phyloP scores from a whole-genome alignment of 352 stramenopile genomes.

The Pythium guiyangense region DNA sequence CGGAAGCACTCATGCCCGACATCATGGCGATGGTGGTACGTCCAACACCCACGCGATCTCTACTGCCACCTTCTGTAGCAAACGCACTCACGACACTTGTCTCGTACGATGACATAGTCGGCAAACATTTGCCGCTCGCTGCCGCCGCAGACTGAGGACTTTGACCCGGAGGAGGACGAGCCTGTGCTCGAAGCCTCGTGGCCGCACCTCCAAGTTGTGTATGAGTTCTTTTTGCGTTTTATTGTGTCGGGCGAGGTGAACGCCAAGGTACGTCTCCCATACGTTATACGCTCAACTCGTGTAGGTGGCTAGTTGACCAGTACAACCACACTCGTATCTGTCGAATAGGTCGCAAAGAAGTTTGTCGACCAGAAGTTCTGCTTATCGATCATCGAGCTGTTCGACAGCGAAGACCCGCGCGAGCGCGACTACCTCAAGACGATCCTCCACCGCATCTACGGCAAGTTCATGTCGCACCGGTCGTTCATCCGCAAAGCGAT shows the following conservation, averaged over 20 bases:
- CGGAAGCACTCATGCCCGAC: constrained; percentile 94
- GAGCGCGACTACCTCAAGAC: constrained; percentile 99
- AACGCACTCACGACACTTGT: not conserved
- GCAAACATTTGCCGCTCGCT: constrained; percentile 95
- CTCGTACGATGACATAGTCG: constrained; percentile 25
- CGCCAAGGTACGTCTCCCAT: constrained; percentile 65
- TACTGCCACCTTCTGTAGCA: too few relatives aligned
- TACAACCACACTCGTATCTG: too few relatives aligned
- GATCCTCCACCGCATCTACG: constrained; percentile 99
- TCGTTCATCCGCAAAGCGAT: constrained; percentile 98
- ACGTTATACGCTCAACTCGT: not conserved
- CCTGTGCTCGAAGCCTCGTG: constrained; percentile 95
- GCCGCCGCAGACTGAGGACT: constrained; percentile 94
- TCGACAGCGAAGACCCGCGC: constrained; percentile 94
- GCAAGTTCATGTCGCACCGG: constrained; percentile 98
- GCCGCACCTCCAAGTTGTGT: constrained; percentile 97
- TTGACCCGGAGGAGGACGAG: constrained; percentile 98
- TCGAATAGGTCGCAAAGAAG: constrained; percentile 89
- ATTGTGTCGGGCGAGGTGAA: constrained; percentile 97
- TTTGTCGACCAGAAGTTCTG: constrained; percentile 98
- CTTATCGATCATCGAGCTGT: constrained; percentile 93
- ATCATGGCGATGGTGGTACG: constrained; percentile 90
- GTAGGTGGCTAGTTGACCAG: not conserved
- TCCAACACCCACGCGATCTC: too few relatives aligned
- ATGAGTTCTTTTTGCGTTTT: constrained; percentile 99